Conservation (phyloP, 441 rosid species). For the Pelargonium myrrhifolium region DNA sequence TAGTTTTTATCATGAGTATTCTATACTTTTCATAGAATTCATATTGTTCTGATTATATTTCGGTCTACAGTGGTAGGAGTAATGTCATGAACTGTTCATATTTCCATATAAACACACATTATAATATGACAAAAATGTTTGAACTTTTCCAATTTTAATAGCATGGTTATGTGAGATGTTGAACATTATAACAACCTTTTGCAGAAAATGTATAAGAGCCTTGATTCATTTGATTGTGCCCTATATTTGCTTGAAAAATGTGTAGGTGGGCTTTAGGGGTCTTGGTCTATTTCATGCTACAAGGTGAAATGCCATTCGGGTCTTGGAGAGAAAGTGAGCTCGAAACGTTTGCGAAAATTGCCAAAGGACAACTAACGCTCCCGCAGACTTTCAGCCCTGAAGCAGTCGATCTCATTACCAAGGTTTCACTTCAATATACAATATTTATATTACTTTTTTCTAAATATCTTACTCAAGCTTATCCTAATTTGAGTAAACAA, state of each 20-base stretch:
- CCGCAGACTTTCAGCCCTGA: slow-evolving; percentile 50
- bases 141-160: neutral
- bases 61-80: neutral
- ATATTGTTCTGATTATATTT: neutral
- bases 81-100: neutral
- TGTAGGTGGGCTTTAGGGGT: slow-evolving; percentile 94
- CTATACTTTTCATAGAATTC: neutral
- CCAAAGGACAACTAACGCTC: slow-evolving; percentile 60
- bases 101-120: neutral
- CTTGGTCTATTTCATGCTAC: slow-evolving; percentile 66
- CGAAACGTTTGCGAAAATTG: slow-evolving; percentile 68
- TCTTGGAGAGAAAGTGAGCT: slow-evolving; percentile 83
- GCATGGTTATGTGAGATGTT: neutral
- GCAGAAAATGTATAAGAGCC: neutral
- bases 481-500: slow-evolving; percentile 5
- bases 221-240: neutral
- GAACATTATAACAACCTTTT: neutral
- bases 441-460: neutral
- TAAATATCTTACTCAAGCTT: neutral
- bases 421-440: slow-evolving; percentile 35
- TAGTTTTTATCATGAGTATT: neutral
- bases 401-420: slow-evolving; percentile 67
- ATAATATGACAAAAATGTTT: neutral
- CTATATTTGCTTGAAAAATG: slow-evolving; percentile 11
- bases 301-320: slow-evolving; percentile 85